A percentile compares a stretch with the other conserved stretches of the same genome.
These are phyloP conservation scores for Gastroboletus turbinatus DNA, from an alignment of 1,284 basidiomycete genomes.

Conservation along the genomic window DNA sequence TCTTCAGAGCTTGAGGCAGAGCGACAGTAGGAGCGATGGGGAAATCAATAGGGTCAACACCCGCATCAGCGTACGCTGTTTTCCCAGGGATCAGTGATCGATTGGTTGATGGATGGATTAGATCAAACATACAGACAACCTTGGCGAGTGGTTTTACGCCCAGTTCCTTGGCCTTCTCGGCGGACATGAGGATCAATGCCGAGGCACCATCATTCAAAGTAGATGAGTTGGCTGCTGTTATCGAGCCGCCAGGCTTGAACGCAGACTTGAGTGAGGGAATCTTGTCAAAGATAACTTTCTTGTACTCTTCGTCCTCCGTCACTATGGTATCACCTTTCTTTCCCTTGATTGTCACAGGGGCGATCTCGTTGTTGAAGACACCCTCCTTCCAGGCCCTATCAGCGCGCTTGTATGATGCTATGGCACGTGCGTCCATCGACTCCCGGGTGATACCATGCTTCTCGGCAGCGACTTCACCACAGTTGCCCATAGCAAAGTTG, in stretches of 20 bases:
- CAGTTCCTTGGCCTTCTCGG: conserved; percentile 86
- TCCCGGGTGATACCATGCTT: conserved; percentile 85
- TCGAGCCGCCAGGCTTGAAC: conserved; percentile 88
- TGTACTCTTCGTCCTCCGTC: conserved; percentile 97
- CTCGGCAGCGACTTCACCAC: conserved; percentile 85
- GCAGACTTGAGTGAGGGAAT: conserved; percentile 84
- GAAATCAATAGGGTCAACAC: conserved; percentile 97
- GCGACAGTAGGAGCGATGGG: conserved; percentile 92
- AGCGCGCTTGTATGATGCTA: conserved; percentile 93
- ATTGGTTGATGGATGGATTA: neutral
- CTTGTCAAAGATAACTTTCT: conserved; percentile 91
- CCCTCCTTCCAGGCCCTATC: conserved; percentile 88
- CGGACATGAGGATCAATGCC: conserved; percentile 90
- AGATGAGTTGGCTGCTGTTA: conserved; percentile 96
- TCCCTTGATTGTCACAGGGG: conserved; percentile 90
- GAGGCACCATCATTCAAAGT: conserved; percentile 97
- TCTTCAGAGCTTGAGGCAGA: conserved; percentile 85
- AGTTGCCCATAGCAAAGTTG: conserved; percentile 95
- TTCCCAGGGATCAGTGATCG: conserved; percentile 16
- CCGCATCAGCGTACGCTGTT: conserved; percentile 93
- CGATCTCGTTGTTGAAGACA: conserved; percentile 86
- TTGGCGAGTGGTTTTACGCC: conserved; percentile 89
- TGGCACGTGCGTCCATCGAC: conserved; percentile 85
- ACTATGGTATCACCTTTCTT: conserved; percentile 92
- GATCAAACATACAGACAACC: conserved; percentile 70